Base-by-base conservation (phyloP, 176 grass and related monocot species). In the Musa schizocarpa region DNA sequence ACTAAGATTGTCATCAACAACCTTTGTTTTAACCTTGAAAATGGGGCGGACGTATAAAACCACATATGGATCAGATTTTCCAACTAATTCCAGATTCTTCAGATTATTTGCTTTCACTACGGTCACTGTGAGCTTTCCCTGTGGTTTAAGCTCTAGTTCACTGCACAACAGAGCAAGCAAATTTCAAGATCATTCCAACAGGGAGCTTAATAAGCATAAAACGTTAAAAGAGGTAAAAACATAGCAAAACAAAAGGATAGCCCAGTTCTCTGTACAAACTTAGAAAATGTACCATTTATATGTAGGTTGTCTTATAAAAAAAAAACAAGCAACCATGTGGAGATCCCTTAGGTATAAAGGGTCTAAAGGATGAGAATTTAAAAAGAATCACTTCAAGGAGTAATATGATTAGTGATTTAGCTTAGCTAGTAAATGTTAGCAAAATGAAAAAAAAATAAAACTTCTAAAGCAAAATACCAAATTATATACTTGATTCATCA, bases 41-140 rank as follows among this genome's bases (percentile, higher is more conserved):
- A 94, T 92, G n/a, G 95, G 95, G 50, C 91, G 82, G 68, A 99
- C 82, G 75, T 84, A 99, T 57, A 99, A 14, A 50, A 94, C 69
- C 76, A 94, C 90, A 64, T 99, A 99, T 8, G 95, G 95, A 70
- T 99, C 95, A 20, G 90, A 99, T 85, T 99, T 99, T 69, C 95
- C 95, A 78, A 99, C 85, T 77, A 99, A 66, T 53, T 94, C 95
- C 90, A 85, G 91, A 81, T 99, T 99, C 86, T 92, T 94, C 51
- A 99, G 81, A n/a, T 76, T 72, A 19, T 89, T 89, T 52, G 88
- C 95, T 50, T 86, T 82, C 20, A 92, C 73, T 67, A 99, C 83
- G 0, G 84, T 92, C 68, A 99, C 82, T 7, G 82, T 90, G 11
- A 99, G 78, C 74, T 72, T 99, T 63, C 95, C 95, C 1, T 94